A percentile compares a stretch with the other conserved stretches of the same genome.
Evolutionary conservation across 2,329 filamentous ascomycete species (phyloP).

Genomic region (Clarireedia paspali): DNA sequence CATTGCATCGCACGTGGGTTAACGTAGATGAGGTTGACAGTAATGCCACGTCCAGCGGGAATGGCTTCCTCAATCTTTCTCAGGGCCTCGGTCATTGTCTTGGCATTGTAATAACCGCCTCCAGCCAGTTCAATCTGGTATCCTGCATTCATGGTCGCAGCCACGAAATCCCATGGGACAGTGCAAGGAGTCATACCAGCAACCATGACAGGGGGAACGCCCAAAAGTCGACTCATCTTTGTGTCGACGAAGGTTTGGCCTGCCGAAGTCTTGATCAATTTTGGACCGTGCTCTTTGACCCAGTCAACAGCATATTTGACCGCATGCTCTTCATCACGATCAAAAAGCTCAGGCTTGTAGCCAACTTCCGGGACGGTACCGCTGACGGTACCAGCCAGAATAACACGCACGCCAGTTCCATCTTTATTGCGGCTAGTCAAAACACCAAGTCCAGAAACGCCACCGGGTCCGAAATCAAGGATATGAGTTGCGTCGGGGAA

Average conservation of each 20-base stretch:
- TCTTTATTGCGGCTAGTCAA: slow-evolving; percentile 99
- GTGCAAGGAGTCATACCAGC: slow-evolving; percentile 92
- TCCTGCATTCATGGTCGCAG: slow-evolving; percentile 89
- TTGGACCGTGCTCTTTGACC: slow-evolving; percentile 96
- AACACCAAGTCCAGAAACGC: slow-evolving; percentile 91
- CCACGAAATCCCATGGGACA: slow-evolving; percentile 85
- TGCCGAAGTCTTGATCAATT: slow-evolving; percentile 78
- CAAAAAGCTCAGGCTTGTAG: slow-evolving; percentile 96
- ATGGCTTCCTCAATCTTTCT: slow-evolving; percentile 78
- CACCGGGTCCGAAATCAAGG: slow-evolving; percentile 92
- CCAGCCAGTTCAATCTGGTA: slow-evolving; percentile 88
- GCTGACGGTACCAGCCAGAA: slow-evolving; percentile 87
- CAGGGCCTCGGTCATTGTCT: slow-evolving; percentile 75
- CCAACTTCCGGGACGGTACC: slow-evolving; percentile 86
- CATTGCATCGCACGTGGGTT: slow-evolving; percentile 83
- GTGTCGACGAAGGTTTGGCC: slow-evolving; percentile 93
- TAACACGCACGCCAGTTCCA: slow-evolving; percentile 92
- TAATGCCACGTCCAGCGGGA: slow-evolving; percentile 78
- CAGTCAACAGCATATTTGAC: slow-evolving; percentile 94
- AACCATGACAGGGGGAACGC: slow-evolving; percentile 80
- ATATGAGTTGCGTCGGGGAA: slow-evolving; percentile 91
- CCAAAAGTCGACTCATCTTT: slow-evolving; percentile 84
- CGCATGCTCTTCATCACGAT: slow-evolving; percentile 89
- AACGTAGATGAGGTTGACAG: slow-evolving; percentile 85
- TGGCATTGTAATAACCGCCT: slow-evolving; percentile 80